Evolutionary conservation across 768 basidiomycete genomes (phyloP).

Genomic region (Tricholoma sp.): DNA sequence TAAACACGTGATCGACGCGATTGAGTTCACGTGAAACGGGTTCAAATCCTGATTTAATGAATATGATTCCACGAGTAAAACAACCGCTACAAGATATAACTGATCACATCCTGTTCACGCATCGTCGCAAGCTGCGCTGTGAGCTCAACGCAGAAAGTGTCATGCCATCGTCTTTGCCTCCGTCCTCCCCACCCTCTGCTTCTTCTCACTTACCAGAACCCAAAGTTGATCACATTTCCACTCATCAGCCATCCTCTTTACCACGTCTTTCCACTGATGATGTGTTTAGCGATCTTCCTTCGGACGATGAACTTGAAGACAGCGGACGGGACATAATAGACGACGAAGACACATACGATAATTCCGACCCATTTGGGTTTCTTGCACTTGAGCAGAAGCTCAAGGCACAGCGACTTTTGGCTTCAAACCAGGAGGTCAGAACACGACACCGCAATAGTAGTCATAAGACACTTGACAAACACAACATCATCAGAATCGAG

Average conservation of each 20-base stretch:
- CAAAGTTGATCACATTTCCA: background rate
- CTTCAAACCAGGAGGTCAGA: constrained; percentile 12
- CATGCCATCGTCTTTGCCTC: constrained; percentile 3
- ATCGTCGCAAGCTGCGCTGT: background rate
- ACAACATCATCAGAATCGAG: constrained; percentile 17
- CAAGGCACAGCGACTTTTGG: constrained; percentile 33
- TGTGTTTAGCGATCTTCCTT: background rate
- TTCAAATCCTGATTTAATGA: background rate
- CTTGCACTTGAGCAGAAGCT: constrained; percentile 48
- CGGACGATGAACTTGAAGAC: background rate
- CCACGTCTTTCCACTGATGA: background rate
- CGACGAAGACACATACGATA: constrained; percentile 25
- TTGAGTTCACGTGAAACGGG: background rate
- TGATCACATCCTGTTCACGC: background rate
- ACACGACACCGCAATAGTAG: constrained; percentile 15
- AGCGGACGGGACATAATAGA: background rate
- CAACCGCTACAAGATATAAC: background rate
- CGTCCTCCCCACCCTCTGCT: constrained; percentile 6
- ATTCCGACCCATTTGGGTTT: constrained; percentile 60
- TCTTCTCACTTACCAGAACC: constrained; percentile 7
- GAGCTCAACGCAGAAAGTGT: background rate
- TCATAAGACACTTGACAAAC: constrained; percentile 25
- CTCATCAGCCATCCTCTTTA: background rate
- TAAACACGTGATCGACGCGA: background rate
- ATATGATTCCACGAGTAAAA: no score